Evolutionary conservation across 768 basidiomycete species (phyloP).

Genomic region (Daedaleopsis nitida): DNA sequence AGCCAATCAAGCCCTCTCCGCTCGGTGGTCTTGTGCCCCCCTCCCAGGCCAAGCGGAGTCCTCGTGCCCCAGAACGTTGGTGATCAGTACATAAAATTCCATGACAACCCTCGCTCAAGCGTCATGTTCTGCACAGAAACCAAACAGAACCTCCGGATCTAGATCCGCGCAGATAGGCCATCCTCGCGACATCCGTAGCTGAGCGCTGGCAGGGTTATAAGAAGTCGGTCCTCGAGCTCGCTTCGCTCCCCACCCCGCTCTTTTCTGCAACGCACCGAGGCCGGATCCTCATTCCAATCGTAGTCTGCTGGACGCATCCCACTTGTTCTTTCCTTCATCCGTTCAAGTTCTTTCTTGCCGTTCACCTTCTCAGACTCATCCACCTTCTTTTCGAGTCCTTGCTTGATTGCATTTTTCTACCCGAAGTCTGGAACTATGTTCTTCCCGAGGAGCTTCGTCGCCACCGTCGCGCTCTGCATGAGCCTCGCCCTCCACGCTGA

Average conservation of each 20-base stretch:
- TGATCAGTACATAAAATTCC: no score
- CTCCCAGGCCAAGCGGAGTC: no score
- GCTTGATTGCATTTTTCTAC: background rate
- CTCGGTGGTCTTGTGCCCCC: no score
- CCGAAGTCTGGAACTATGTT: constrained; percentile 14
- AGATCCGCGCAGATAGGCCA: no score
- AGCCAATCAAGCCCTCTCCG: no score
- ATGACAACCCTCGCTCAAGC: no score
- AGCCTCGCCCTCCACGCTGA: constrained; percentile 38
- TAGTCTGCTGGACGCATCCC: constrained; percentile 13
- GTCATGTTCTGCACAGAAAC: no score
- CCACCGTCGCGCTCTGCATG: constrained; percentile 35
- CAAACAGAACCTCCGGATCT: no score
- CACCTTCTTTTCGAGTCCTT: background rate
- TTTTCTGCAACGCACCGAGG: constrained; percentile 20
- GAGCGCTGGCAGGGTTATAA: no score
- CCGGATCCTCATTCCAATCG: constrained; percentile 23
- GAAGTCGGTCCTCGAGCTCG: no score
- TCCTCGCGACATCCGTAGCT: no score
- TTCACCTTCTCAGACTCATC: background rate
- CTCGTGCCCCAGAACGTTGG: no score
- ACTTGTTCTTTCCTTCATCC: background rate
- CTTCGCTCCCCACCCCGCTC: constrained; percentile 1
- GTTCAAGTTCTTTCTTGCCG: background rate
- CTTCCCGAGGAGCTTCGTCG: constrained; percentile 30